phyloP scores from a whole-genome alignment of 495 filamentous ascomycete species.

The Staphylotrichum tortipilum region DNA sequence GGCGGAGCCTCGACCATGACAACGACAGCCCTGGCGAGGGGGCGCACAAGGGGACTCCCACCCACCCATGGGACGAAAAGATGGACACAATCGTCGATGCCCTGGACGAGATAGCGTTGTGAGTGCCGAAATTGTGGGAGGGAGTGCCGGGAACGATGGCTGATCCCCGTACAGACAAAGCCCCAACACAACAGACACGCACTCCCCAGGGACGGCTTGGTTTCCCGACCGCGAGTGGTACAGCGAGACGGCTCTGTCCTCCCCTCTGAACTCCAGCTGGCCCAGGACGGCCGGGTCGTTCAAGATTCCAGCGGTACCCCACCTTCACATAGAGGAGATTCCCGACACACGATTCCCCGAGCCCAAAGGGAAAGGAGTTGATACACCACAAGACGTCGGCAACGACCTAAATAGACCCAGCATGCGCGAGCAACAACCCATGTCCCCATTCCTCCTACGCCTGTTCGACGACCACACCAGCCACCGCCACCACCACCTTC shows the following conservation, averaged over 20 bases:
- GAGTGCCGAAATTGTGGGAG: background rate
- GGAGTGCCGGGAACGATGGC: background rate
- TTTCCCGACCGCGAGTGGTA: conserved; percentile 15
- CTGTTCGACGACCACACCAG: background rate
- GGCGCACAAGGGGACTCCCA: background rate
- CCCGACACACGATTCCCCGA: background rate
- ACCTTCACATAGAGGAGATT: background rate
- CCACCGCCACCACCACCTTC: background rate
- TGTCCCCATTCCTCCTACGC: background rate
- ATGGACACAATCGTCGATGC: conserved; percentile 19
- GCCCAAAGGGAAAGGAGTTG: background rate
- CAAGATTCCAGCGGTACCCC: background rate
- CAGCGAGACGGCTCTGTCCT: conserved; percentile 14
- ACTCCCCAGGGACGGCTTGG: conserved; percentile 15
- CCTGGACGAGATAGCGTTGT: conserved; percentile 12
- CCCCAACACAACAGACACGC: conserved; percentile 7
- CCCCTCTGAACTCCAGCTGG: conserved; percentile 13
- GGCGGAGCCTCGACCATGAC: background rate
- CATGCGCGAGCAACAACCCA: background rate
- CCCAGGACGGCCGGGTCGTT: conserved; percentile 2
- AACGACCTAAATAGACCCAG: no score
- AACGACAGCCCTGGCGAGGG: background rate
- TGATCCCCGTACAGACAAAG: conserved; percentile 8
- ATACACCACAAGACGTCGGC: background rate
- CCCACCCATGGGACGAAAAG: conserved; percentile 13